Base-by-base conservation (phyloP, 2,329 filamentous ascomycete species). In the Talaromyces pinophilus region DNA sequence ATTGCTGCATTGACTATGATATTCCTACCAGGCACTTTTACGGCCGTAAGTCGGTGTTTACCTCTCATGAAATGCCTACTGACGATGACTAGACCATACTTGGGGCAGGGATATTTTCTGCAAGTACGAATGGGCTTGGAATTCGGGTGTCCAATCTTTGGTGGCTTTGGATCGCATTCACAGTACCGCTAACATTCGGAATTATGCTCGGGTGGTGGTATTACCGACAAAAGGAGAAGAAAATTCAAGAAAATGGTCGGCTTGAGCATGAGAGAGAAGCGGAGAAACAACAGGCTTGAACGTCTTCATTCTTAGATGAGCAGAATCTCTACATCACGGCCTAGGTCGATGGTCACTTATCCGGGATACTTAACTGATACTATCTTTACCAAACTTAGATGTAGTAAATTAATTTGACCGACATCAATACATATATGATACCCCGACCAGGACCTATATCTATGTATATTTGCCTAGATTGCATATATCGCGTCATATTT, bases 1-100 rank as follows among this genome's bases (percentile, higher is more conserved):
- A 77, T 78, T 48, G 73, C 76, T 0, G 65, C 67, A 2, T 35
- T 77, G 63, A 77, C 76, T 3, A 75, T 77, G 74, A 66, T 73
- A 0, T 77, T 77, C 60, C 35, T 74, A 13, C 72, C 71, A 0
- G 71, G 70, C 5, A 71, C 72, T 8, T 72, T 72, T 59, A 65
- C 65, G 10, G 70, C 70, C 11, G 71, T 69, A 13, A 52, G 61
- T 54, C 8, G 40, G 15, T 30, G 17, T 46, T 13, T 17, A 1
- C 30, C n/a, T 17, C n/a, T 35, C n/a, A 30, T 25, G 3, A n/a
- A 38, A 11, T 25, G 3, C 13, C 4, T 6, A 17, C 25, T 52
- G 28, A 52, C 15, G 25, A 30, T 17, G 13, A 52, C 22, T 30
- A 52, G 22, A 52, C 48, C 15, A 52, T 52, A 52, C 48, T 52